Conservation (phyloP, 2,329 filamentous ascomycete species). For the Beauveria sp. region DNA sequence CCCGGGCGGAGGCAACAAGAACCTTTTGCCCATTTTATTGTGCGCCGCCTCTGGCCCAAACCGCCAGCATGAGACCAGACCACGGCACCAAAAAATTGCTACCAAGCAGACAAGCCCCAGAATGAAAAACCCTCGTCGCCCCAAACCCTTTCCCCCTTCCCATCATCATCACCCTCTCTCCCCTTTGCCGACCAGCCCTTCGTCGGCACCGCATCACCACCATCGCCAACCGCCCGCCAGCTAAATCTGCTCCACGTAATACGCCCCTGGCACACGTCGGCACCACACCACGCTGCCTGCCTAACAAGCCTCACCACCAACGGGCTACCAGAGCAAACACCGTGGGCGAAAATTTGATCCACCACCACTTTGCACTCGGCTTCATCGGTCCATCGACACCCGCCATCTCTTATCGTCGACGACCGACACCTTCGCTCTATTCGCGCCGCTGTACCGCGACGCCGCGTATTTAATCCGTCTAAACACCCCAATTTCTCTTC, state of each 20-base stretch:
- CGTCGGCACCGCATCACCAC: conserved; percentile 14
- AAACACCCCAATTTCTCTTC: conserved; percentile 2
- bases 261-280: conserved; percentile 9
- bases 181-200: conserved; percentile 9
- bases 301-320: not conserved
- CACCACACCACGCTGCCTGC: conserved; percentile 8
- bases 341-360: conserved; percentile 2
- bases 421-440: not conserved
- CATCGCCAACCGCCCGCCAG: conserved; percentile 11
- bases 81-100: conserved; percentile 22
- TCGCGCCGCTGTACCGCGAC: not conserved
- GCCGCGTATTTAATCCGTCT: not conserved
- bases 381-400: not conserved
- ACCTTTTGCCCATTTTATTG: conserved; percentile 12
- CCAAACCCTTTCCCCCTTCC: conserved; percentile 14
- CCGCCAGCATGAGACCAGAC: conserved; percentile 34
- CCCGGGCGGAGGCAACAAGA: conserved; percentile 10
- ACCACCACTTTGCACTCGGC: not conserved
- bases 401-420: not conserved
- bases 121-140: conserved; percentile 23
- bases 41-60: conserved; percentile 30
- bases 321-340: conserved; percentile 10
- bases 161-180: conserved; percentile 3
- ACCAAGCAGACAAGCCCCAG: conserved; percentile 27
- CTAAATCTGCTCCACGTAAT: conserved; percentile 11